Evolutionary conservation across 2,329 filamentous ascomycete species (phyloP).

Genomic region (Xylaria sp.): DNA sequence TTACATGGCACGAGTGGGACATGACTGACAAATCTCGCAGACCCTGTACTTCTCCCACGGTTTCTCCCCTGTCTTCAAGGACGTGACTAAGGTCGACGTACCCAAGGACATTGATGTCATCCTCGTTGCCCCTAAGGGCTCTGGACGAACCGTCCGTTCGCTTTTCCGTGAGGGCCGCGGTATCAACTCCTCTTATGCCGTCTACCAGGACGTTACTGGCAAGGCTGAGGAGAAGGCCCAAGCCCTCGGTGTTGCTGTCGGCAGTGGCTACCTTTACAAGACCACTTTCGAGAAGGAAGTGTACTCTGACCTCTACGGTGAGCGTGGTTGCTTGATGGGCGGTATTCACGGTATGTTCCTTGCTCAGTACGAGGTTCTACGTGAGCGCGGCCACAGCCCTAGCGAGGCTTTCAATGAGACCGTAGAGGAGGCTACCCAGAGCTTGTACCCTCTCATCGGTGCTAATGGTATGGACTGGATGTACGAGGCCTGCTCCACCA

Average conservation of each 20-base stretch:
- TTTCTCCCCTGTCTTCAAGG: constrained; percentile 99
- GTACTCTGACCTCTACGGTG: constrained; percentile 99
- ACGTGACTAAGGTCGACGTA: constrained; percentile 98
- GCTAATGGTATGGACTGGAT: constrained; percentile 99
- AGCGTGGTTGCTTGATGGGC: constrained; percentile 99
- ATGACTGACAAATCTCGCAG: constrained; percentile 56
- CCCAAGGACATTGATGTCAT: constrained; percentile 97
- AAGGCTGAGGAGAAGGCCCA: constrained; percentile 98
- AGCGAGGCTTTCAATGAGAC: constrained; percentile 99
- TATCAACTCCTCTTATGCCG: constrained; percentile 99
- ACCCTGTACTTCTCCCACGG: constrained; percentile 99
- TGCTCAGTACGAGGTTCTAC: constrained; percentile 99
- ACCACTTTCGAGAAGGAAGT: constrained; percentile 99
- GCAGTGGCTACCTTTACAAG: constrained; percentile 99
- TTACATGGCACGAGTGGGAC: constrained; percentile 29
- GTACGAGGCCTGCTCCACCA: constrained; percentile 99
- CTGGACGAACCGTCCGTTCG: constrained; percentile 96
- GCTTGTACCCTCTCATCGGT: constrained; percentile 96
- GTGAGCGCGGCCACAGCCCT: constrained; percentile 96
- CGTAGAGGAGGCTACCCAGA: constrained; percentile 99
- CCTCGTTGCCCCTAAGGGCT: constrained; percentile 98
- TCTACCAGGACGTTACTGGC: constrained; percentile 98
- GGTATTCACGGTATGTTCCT: constrained; percentile 99
- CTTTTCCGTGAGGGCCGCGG: constrained; percentile 99
- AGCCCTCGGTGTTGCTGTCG: constrained; percentile 95